phyloP scores from a whole-genome alignment of 2,329 filamentous ascomycete genomes.

The Onygena corvina region DNA sequence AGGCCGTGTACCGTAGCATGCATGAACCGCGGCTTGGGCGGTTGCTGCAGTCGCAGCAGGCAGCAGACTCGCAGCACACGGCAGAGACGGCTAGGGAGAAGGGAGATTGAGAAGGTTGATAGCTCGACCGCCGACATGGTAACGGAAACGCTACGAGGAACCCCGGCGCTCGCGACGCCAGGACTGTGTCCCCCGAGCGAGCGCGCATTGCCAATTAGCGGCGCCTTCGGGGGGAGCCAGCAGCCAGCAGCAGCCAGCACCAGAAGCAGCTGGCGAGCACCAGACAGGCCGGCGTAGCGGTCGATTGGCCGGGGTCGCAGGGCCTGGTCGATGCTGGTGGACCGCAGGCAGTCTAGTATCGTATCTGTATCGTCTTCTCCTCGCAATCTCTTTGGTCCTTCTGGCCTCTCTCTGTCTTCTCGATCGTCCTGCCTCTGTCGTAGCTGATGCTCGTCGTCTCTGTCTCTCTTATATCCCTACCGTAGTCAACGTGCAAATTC shows the following conservation, averaged over 20 bases:
- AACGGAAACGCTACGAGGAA: constrained; percentile 4
- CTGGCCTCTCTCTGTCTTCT: not conserved
- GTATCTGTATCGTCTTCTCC: not conserved
- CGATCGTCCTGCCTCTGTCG: not conserved
- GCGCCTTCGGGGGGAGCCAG: no score
- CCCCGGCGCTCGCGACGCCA: no score
- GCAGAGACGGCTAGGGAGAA: not conserved
- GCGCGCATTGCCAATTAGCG: no score
- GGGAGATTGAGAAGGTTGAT: not conserved
- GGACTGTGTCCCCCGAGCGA: no score
- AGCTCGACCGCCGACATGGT: constrained; percentile 1
- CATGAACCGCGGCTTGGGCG: not conserved
- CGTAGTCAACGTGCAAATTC: no score
- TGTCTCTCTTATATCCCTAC: no score
- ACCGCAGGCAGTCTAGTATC: constrained; percentile 1
- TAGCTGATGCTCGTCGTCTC: not conserved
- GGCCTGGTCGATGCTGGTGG: constrained; percentile 2
- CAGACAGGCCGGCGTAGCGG: not conserved
- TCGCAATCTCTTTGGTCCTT: not conserved
- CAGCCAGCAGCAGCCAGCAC: no score
- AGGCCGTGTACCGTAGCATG: no score
- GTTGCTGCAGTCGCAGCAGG: not conserved
- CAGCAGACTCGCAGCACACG: not conserved
- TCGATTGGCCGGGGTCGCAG: constrained; percentile 3
- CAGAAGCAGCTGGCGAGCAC: not conserved